These are phyloP conservation scores for Lobosporangium transversale DNA, from an alignment of 192 early-diverging fungal species.

Conservation along the genomic window DNA sequence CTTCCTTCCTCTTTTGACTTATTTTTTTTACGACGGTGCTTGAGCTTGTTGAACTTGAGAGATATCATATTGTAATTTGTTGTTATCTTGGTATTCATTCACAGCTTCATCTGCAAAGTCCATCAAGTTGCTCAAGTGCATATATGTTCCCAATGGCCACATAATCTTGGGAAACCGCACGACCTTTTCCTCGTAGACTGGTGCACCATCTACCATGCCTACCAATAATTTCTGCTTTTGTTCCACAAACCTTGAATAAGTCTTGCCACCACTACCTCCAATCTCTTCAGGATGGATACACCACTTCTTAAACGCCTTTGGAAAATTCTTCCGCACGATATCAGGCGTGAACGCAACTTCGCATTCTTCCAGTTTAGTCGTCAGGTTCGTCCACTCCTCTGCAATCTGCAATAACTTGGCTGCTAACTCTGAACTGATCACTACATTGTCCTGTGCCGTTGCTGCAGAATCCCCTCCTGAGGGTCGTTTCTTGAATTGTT, in stretches of 20 bases:
- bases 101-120: slow-evolving; percentile 31
- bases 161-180: slow-evolving; percentile 4
- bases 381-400: slow-evolving; percentile 19
- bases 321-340: slow-evolving; percentile 16
- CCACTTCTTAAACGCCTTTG: slow-evolving; percentile 28
- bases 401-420: slow-evolving; percentile 9
- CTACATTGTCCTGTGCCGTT: background rate
- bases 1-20: no score
- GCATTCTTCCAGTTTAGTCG: slow-evolving; percentile 13
- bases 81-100: slow-evolving; percentile 20
- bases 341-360: slow-evolving; percentile 8
- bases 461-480: background rate
- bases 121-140: slow-evolving; percentile 16
- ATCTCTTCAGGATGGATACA: slow-evolving; percentile 26
- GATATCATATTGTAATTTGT: slow-evolving; percentile 13
- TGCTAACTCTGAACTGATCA: slow-evolving; percentile 4
- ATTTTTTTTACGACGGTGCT: background rate
- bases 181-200: slow-evolving; percentile 3
- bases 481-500: background rate
- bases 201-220: background rate
- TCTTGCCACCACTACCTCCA: background rate
- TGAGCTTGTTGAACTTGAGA: background rate
- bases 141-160: slow-evolving; percentile 29
- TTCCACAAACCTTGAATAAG: slow-evolving; percentile 3
- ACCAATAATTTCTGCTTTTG: slow-evolving; percentile 3